Base-by-base conservation (phyloP, 2,329 filamentous ascomycete species). In the Xylaria arbuscula region DNA sequence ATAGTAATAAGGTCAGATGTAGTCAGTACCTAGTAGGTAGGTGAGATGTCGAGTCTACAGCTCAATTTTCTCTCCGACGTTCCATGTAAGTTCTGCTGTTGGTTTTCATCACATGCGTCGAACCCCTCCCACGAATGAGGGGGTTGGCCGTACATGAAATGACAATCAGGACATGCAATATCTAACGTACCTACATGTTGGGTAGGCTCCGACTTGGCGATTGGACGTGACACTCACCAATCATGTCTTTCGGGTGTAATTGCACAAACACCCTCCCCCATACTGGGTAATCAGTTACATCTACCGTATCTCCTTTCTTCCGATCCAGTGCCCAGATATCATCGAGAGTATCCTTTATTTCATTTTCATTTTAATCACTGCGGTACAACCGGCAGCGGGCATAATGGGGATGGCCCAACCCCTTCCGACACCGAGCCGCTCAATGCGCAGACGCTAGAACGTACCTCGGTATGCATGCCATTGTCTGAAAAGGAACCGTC, bases 361-460 rank as follows among this genome's bases (percentile, higher is more conserved):
- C n/a, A 45, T 47, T n/a, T 47, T 47, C n/a, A 47, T 42, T n/a
- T 36, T 53, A 42, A 48, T 48, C 54, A 54, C 38, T 60, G 19
- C 32, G 53, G 48, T 60, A 34, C 50, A 45, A 45, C 57, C 38
- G 28, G 22, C 28, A 13, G 19, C 57, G 32, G 32, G 57, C 50
- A 55, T 9, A 62, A 38, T 42, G 22, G 34, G 36, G 13, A 36
- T 34, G 11, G 45, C 48, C 22, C 24, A 40, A 19, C 15, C n/a
- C 28, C 48, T 61, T 64, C 61, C 56, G 60, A 64, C 62, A 64
- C 40, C 55, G 55, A 67, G 50, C 65, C 48, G 56, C 60, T 36
- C 45, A 51, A 36, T 32, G 56, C 55, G 51, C 36, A 53, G 36
- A n/a, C 51, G 22, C 51, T 2, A 24, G 28, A 59, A 47, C 28